Percentiles rank a stretch among this genome's conserved stretches.
Conservation (phyloP, 768 basidiomycete species). For the Amyloporia xantha region DNA sequence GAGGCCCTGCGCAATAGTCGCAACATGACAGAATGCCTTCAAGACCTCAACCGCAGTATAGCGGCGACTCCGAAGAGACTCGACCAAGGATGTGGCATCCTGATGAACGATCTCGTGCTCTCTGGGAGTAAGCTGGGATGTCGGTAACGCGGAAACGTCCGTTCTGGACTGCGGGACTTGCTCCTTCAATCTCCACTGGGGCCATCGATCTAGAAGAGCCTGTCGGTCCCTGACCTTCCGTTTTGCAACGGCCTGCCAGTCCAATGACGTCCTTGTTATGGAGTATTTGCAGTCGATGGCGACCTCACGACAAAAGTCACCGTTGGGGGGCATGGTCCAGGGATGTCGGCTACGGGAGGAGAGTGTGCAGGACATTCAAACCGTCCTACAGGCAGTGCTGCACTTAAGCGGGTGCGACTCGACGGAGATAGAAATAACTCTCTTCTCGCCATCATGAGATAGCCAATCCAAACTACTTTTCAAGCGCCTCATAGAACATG, state of each 20-base stretch:
- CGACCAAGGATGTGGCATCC: conserved; percentile 30
- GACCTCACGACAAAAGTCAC: conserved; percentile 8
- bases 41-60: conserved; percentile 30
- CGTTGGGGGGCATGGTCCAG: conserved; percentile 11
- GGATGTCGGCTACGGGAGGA: conserved; percentile 3
- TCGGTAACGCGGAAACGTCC: conserved; percentile 25
- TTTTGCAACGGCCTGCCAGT: conserved; percentile 13
- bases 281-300: conserved; percentile 5
- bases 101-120: conserved; percentile 27
- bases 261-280: background rate
- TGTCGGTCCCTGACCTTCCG: conserved; percentile 24
- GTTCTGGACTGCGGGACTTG: conserved; percentile 11
- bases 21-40: conserved; percentile 31
- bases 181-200: conserved; percentile 22
- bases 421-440: conserved; percentile 4
- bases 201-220: conserved; percentile 16
- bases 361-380: conserved; percentile 3
- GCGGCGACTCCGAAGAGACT: conserved; percentile 18
- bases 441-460: no score
- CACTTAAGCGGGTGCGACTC: background rate
- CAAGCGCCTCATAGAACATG: background rate
- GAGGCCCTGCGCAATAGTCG: conserved; percentile 46
- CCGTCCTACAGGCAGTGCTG: background rate
- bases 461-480: no score
- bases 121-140: conserved; percentile 22